Base-by-base conservation (phyloP, 768 basidiomycete genomes). In the Calocybe cyanea region DNA sequence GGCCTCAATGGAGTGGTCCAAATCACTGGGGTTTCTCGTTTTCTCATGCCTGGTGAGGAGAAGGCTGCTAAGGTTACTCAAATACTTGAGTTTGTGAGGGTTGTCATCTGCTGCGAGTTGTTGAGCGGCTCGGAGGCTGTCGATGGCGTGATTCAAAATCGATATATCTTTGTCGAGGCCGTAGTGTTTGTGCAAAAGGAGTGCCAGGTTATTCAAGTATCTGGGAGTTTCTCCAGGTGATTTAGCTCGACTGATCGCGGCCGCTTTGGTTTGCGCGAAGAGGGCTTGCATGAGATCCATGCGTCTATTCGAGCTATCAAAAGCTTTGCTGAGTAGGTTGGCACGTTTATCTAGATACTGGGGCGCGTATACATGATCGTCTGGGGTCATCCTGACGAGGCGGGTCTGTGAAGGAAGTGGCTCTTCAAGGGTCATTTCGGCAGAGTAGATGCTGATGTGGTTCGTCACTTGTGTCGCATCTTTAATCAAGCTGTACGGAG, bases 341-440 rank as follows among this genome's bases (percentile, higher is more conserved):
- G 38, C 38, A 40, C n/a, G n/a, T 23, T 40, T 40, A n/a, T 40
- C 21, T 23, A 40, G n/a, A 40, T 40, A 24, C 38, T n/a, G 20
- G 6, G 38, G 10, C n/a, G 14, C 24, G 24, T 40, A 19, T n/a
- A 24, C 9, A 23, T 40, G 38, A 4, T 10, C 21, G 6, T 21
- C 19, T 40, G 38, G 38, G 2, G 24, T 10, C 24, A 23, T 21
- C 24, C 24, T 24, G 24, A 23, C 21, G 14, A 40, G 24, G n/a
- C 38, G 20, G 4, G 38, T 10, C 15, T 40, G 38, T 7, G 20
- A 21, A 14, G n/a, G 7, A 20, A 40, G 6, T 11, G 21, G n/a
- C 20, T 40, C 38, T n/a, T 40, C 20, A 40, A 40, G n/a, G 6
- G 25, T 11, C 6, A 40, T 40, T 15, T n/a, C n/a, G 7, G 38